Evolutionary conservation across 768 basidiomycete genomes (phyloP), one percentile per base, ranked within the genome.

Genomic region (Calvatia gigantea): DNA sequence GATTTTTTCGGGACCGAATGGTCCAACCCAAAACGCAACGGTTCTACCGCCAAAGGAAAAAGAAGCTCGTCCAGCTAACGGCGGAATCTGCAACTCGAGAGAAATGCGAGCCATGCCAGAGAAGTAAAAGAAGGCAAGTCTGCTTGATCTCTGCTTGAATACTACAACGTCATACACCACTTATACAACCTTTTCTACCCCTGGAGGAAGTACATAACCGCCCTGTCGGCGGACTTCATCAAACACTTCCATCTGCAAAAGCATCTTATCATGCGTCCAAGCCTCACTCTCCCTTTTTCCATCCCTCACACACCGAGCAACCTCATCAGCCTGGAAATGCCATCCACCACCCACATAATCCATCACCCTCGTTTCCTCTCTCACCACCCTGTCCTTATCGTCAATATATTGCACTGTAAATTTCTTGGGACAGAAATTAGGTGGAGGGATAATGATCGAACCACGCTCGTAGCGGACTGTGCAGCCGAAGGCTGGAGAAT

Each of bases 321-420:
- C 91, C 57, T 94, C 91, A 63, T 95, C 93, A 2, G 92, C 91
- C 69, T 94, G 82, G 69, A 86, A 95, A 67, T 91, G 82, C 87
- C 82, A 90, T 6, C 91, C 93, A 31, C 73, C 74, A 8, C 89
- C 90, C 3, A 77, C 70, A 62, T 86, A 85, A 38, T 82, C 74
- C 58, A 87, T 83, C 25, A 62, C 67, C 56, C 69, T 76, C 43
- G 75, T 83, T 65, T 89, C 87, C 64, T 89, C 86, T 47, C 73
- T 74, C 29, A 57, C 41, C 4, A 44, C 47, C 43, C 56, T 54
- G n/a, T 72, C 73, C 7, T 74, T 52, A 41, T 75, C 75, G 35
- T 75, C 78, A 55, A 77, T 75, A 61, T 85, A 82, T 63, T 84
- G 75, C 46, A 92, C 84, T 1, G 74, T 85, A 71, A 84, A 91